Evolutionary conservation across 2,329 filamentous ascomycete species (phyloP).

Genomic region (Cladophialophora carrionii): DNA sequence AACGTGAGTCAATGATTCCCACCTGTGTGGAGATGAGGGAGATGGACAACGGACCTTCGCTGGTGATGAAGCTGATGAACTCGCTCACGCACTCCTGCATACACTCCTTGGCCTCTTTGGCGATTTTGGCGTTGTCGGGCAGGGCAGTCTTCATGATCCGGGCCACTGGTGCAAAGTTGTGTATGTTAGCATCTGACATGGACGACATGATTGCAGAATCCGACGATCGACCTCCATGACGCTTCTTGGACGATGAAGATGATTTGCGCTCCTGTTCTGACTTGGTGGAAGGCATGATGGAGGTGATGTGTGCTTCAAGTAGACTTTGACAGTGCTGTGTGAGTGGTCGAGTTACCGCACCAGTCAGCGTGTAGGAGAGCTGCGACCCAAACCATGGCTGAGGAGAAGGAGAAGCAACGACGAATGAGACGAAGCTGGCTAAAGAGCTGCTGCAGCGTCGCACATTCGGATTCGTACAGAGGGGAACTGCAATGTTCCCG

Average conservation of each 20-base stretch:
- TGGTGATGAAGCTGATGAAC: conserved; percentile 99
- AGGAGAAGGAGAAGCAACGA: conserved; percentile 44
- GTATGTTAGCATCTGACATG: conserved; percentile 83
- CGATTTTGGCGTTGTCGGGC: conserved; percentile 97
- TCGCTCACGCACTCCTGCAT: conserved; percentile 99
- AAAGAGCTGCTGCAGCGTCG: conserved; percentile 35
- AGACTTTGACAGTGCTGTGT: conserved; percentile 26
- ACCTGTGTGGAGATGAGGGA: conserved; percentile 16
- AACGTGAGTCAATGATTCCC: conserved; percentile 32
- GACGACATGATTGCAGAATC: conserved; percentile 43
- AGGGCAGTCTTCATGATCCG: conserved; percentile 98
- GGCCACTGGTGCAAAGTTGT: conserved; percentile 92
- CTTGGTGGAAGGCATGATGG: conserved; percentile 34
- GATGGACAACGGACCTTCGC: conserved; percentile 70
- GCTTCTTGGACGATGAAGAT: conserved; percentile 28
- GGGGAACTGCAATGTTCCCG: conserved; percentile 31
- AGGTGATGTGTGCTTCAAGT: conserved; percentile 22
- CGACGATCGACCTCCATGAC: conserved; percentile 49
- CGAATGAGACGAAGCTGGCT: conserved; percentile 43
- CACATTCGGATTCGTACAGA: conserved; percentile 36
- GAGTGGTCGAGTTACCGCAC: conserved; percentile 38
- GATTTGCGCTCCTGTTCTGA: conserved; percentile 32
- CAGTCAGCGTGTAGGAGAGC: conserved; percentile 33
- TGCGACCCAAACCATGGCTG: conserved; percentile 51
- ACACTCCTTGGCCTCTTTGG: conserved; percentile 98